Evolutionary conservation across 192 early-diverging fungal genomes (phyloP).

Genomic region (Backusella tarrabulga): DNA sequence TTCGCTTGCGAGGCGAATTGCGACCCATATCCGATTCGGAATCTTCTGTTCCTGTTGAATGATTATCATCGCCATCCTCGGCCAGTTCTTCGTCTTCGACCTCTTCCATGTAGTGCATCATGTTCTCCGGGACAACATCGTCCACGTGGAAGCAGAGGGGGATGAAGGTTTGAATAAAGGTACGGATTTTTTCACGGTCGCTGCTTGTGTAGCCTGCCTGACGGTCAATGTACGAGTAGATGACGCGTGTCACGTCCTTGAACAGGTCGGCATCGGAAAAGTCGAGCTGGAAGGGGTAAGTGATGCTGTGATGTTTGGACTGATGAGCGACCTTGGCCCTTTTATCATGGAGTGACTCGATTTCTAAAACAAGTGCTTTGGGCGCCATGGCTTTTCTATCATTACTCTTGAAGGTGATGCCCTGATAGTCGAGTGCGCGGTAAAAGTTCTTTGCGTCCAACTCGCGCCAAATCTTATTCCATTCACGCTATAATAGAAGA

Average conservation of each 20-base stretch:
- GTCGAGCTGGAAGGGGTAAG: constrained; percentile 58
- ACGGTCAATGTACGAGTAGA: constrained; percentile 72
- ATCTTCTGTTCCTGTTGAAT: constrained; percentile 33
- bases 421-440: constrained; percentile 93
- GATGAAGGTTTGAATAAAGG: constrained; percentile 75
- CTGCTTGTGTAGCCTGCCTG: constrained; percentile 44
- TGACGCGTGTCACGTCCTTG: constrained; percentile 72
- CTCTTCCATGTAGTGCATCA: constrained; percentile 46
- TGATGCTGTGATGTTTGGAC: background rate
- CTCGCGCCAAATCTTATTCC: constrained; percentile 97
- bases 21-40: constrained; percentile 33
- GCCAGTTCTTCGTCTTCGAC: constrained; percentile 52
- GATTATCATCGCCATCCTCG: constrained; percentile 39
- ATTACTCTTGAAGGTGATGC: constrained; percentile 81
- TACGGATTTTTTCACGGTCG: constrained; percentile 76
- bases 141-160: constrained; percentile 64
- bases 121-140: constrained; percentile 39
- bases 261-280: constrained; percentile 78
- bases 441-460: constrained; percentile 92
- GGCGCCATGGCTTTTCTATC: constrained; percentile 81
- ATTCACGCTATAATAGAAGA: constrained; percentile 71
- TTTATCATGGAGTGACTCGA: constrained; percentile 67
- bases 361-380: constrained; percentile 82
- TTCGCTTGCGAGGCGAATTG: constrained; percentile 10
- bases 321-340: background rate